Base-by-base conservation (phyloP, 2,329 filamentous ascomycete genomes). In the Leptographium flavum region DNA sequence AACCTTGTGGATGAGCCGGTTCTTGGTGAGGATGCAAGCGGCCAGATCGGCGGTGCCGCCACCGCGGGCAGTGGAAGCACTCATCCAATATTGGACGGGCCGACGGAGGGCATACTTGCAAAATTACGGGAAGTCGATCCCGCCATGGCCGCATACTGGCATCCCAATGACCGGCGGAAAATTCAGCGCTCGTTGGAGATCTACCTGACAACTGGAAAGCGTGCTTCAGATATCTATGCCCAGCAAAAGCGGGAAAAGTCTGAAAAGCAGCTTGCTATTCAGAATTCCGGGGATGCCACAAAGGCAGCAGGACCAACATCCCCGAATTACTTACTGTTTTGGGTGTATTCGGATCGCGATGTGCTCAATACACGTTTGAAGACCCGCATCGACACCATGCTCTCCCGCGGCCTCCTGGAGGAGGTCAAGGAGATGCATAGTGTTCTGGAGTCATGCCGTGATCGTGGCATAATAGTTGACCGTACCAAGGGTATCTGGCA, bases 171-270 rank as follows among this genome's bases (percentile, higher is more conserved):
- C 57, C 70, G 78, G 39, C 79, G 92, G 49, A 96, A 94, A 62
- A 95, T 98, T 47, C 76, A 77, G 49, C 78, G 88, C 6, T 94
- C 88, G 2, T 70, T 98, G 4, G 84, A 95, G 56, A 95, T 98
- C 43, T 96, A 78, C 57, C 71, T 95, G 8, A 78, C 79, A 39
- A 94, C 85, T 1, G 88, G 90, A 1, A 79, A 72, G 51, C 80
- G 71, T 17, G 88, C 90, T 1, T 94, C 87, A 0, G 81, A 94
- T 21, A 74, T 94, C 1, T 98, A 98, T 56, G 78, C 77, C 3
- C 80, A 92, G 58, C 90, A 96, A 8, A 43, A 39, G 36, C 38
- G 62, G 45, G 52, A 49, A 14, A 65, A 63, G 33, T 15, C 21
- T 3, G 52, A 46, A n/a, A 21, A 28, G 22, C 35, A 23, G 35